phyloP scores from a whole-genome alignment of 2,329 filamentous ascomycete species.

The Ploettnerulaceae sp. region DNA sequence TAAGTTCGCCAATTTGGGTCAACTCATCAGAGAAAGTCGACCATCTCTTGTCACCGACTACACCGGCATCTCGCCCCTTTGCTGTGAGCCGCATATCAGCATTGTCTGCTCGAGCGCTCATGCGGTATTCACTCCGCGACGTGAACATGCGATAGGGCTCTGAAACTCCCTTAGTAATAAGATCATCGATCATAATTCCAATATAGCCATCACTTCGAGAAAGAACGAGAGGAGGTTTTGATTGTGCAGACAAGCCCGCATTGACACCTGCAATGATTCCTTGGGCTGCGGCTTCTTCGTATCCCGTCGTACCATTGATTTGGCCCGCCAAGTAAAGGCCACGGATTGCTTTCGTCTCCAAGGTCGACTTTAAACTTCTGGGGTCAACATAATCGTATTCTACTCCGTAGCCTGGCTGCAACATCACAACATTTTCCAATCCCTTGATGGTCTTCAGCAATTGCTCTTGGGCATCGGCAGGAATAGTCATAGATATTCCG shows the following conservation, averaged over 20 bases:
- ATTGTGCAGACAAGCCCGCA: constrained; percentile 73
- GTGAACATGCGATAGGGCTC: constrained; percentile 99
- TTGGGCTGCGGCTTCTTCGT: constrained; percentile 94
- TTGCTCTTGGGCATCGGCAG: constrained; percentile 77
- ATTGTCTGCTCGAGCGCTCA: constrained; percentile 89
- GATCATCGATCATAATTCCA: constrained; percentile 96
- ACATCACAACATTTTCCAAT: constrained; percentile 83
- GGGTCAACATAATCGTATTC: constrained; percentile 99
- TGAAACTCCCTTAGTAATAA: constrained; percentile 92
- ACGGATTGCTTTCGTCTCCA: constrained; percentile 87
- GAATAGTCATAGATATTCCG: constrained; percentile 94
- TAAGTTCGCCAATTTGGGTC: constrained; percentile 63
- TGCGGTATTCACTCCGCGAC: constrained; percentile 88
- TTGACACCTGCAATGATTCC: constrained; percentile 92
- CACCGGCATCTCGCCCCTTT: constrained; percentile 69
- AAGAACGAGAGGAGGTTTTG: constrained; percentile 61
- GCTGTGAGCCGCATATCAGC: constrained; percentile 82
- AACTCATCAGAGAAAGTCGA: constrained; percentile 59
- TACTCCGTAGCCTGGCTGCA: constrained; percentile 93
- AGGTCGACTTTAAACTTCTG: constrained; percentile 75
- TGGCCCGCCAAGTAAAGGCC: constrained; percentile 92
- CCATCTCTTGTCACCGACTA: constrained; percentile 80
- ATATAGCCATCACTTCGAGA: constrained; percentile 89
- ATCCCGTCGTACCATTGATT: constrained; percentile 97
- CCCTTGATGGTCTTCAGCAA: constrained; percentile 85